These are phyloP conservation scores for Coniochaeta pulveracea DNA, from an alignment of 2,329 filamentous ascomycete genomes.

Conservation along the genomic window DNA sequence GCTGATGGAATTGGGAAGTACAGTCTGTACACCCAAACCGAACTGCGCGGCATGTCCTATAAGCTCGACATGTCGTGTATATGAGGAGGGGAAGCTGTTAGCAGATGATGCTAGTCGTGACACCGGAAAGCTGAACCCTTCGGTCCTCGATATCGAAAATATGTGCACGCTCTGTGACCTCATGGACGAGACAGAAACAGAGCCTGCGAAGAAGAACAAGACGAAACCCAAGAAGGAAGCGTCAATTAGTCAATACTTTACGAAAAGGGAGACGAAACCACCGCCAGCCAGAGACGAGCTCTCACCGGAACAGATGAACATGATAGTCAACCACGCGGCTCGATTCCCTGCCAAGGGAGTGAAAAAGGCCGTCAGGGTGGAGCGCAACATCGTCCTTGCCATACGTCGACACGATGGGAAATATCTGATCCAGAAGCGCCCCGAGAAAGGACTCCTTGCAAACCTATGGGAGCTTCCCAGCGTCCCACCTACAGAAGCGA, in stretches of 20 bases:
- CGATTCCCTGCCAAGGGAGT: conserved; percentile 38
- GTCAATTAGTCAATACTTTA: too few relatives aligned
- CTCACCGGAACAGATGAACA: too few relatives aligned
- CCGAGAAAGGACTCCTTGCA: conserved; percentile 41
- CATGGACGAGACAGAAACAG: conserved; percentile 23
- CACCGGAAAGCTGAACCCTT: background rate
- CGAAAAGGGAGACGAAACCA: too few relatives aligned
- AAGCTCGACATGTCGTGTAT: conserved; percentile 37
- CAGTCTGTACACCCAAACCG: conserved; percentile 47
- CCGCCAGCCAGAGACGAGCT: too few relatives aligned
- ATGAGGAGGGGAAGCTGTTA: conserved; percentile 30
- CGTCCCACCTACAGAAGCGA: conserved; percentile 18
- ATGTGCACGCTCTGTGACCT: conserved; percentile 35
- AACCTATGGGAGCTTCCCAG: conserved; percentile 47
- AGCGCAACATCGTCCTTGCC: conserved; percentile 42
- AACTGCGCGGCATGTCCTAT: conserved; percentile 42
- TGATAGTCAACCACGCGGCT: conserved; percentile 30
- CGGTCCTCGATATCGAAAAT: conserved; percentile 35
- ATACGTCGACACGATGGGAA: conserved; percentile 28
- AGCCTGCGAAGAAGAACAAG: conserved; percentile 7
- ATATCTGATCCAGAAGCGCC: conserved; percentile 38
- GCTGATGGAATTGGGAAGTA: conserved; percentile 55
- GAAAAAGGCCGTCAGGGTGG: conserved; percentile 40
- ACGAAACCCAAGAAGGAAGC: conserved; percentile 7
- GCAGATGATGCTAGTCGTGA: conserved; percentile 12